Evolutionary conservation across 208 protist species (phyloP), one percentile per base, ranked within the genome.

Genomic region (Leishmania gerbilli): DNA sequence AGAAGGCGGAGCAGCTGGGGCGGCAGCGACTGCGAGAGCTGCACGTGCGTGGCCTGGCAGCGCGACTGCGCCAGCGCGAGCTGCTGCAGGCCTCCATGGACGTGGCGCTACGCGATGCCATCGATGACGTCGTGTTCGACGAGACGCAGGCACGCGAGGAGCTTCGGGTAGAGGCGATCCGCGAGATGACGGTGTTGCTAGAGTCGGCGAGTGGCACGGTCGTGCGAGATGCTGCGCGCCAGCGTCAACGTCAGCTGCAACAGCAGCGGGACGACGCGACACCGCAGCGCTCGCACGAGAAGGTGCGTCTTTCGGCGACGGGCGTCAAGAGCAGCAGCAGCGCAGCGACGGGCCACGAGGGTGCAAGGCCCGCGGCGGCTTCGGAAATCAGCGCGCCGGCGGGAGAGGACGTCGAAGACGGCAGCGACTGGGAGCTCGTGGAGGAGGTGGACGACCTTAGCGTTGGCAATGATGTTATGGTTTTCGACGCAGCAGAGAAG

Each of bases 1-100:
- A 69, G 74, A 62, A 65, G 27, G 77, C 82, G 1, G 82, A 85
- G 82, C 24, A 67, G 40, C 55, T 45, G 8, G 77, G 72, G 3
- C 82, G 82, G 5, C 77, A 71, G 74, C 77, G 82, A 45, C 72
- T 85, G 40, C 68, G 60, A 17, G 82, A 85, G 27, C 72, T 85
- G 51, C 74, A 82, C 55, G 51, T 58, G 45, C 75, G 77, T 49
- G 78, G 82, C 17, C 34, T 85, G 40, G 82, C 82, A n/a, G 82
- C 72, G 8, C 82, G 78, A 24, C 65, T 85, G 77, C 82, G 82
- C 51, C 77, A 82, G 64, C 27, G 64, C 67, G 77, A 49, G 64
- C 34, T 82, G n/a, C 69, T 82, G 81, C 55, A 60, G 45, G 2
- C 51, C 19, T 45, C 74, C 5, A 40, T 58, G 19, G 4, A 75